Evolutionary conservation across 2,329 filamentous ascomycete genomes (phyloP).

Genomic region (Paramyrothecium sp.): DNA sequence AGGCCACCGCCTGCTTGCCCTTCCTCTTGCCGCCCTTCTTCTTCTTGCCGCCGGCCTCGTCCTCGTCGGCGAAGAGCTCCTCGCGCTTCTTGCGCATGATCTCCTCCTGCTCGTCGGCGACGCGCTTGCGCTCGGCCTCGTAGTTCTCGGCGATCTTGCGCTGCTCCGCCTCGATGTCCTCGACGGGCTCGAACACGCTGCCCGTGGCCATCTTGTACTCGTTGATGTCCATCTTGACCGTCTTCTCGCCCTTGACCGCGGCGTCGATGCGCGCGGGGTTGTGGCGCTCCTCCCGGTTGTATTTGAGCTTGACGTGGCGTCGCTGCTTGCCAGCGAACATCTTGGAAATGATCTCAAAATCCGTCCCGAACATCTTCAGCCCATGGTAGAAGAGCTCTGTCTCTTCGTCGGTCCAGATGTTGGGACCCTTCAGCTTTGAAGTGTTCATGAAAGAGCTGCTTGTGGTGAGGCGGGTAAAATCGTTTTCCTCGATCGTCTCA

Average conservation of each 20-base stretch:
- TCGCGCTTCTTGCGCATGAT: conserved; percentile 46
- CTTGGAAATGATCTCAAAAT: conserved; percentile 76
- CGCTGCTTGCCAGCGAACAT: conserved; percentile 73
- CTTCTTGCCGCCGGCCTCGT: conserved; percentile 25
- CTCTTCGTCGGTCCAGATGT: conserved; percentile 68
- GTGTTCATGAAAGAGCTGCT: conserved; percentile 62
- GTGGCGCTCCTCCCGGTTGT: conserved; percentile 73
- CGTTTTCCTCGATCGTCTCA: conserved; percentile 72
- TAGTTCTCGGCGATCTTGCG: conserved; percentile 43
- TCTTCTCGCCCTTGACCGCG: conserved; percentile 60
- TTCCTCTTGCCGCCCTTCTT: conserved; percentile 32
- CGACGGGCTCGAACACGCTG: conserved; percentile 53
- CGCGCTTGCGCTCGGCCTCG: conserved; percentile 40
- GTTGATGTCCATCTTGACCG: conserved; percentile 56
- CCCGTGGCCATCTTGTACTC: conserved; percentile 57
- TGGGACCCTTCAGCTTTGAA: conserved; percentile 61
- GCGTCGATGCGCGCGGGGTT: conserved; percentile 63
- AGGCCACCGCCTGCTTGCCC: conserved; percentile 28
- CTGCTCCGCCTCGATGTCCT: conserved; percentile 55
- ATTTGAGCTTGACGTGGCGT: conserved; percentile 78
- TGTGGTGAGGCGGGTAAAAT: conserved; percentile 71
- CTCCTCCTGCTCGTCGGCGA: conserved; percentile 46
- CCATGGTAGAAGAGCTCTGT: conserved; percentile 77
- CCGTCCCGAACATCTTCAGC: conserved; percentile 75
- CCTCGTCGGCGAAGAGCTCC: conserved; percentile 45